These are phyloP conservation scores for Emmonsia crescens DNA, from an alignment of 2,329 filamentous ascomycete genomes.

Conservation along the genomic window DNA sequence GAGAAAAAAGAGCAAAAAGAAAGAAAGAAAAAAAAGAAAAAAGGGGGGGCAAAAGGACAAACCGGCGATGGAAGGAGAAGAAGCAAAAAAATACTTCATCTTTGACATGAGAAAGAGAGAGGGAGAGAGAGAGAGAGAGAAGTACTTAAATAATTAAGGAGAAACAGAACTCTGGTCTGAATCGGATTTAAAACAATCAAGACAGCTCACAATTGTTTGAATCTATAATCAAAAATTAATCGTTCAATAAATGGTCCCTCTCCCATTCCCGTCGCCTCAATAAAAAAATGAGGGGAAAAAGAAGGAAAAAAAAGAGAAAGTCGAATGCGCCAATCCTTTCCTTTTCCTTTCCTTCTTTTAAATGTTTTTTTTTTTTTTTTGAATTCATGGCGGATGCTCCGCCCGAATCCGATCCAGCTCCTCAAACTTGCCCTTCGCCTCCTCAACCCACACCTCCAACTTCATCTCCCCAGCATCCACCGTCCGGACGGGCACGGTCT, in stretches of 20 bases:
- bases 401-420: slow-evolving; percentile 28
- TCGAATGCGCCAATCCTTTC: not conserved
- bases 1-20: no score
- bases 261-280: no score
- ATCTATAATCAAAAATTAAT: no score
- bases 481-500: slow-evolving; percentile 50
- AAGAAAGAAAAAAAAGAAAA: no score
- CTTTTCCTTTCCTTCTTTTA: not conserved
- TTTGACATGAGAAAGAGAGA: not conserved
- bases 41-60: no score
- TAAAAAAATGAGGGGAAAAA: not conserved
- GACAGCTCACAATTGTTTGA: not conserved
- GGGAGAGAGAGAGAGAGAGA: slow-evolving; percentile 10
- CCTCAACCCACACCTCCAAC: slow-evolving; percentile 61
- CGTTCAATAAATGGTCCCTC: no score
- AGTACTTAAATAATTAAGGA: slow-evolving; percentile 10
- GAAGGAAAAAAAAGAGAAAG: not conserved
- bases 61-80: no score
- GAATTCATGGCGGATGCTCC: slow-evolving; percentile 25
- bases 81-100: not conserved
- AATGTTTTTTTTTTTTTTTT: not conserved
- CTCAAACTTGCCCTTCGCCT: slow-evolving; percentile 45
- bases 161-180: not conserved
- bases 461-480: slow-evolving; percentile 55
- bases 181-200: not conserved